Evolutionary conservation across 352 stramenopile species (phyloP).

Genomic region (Peronospora farinosa): DNA sequence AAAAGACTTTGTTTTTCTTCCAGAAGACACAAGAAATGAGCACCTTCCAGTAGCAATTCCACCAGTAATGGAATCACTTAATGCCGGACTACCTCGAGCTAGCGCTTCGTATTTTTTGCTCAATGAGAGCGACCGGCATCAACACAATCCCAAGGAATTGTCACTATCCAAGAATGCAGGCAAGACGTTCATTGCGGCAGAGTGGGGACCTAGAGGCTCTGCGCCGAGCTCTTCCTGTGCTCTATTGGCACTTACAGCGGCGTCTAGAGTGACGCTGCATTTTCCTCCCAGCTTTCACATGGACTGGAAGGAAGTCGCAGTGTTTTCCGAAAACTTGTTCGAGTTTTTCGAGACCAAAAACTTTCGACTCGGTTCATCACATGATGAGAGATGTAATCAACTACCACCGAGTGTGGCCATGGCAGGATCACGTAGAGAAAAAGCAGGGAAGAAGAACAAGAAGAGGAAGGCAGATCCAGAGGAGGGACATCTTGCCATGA

Average conservation of each 20-base stretch:
- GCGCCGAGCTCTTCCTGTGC: constrained; percentile 66
- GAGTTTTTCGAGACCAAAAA: constrained; percentile 47
- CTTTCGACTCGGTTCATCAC: constrained; percentile 26
- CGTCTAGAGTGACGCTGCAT: constrained; percentile 55
- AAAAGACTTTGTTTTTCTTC: constrained; percentile 78
- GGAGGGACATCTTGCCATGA: constrained; percentile 7
- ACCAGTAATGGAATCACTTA: constrained; percentile 35
- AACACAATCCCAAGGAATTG: constrained; percentile 78
- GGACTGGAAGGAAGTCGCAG: constrained; percentile 61
- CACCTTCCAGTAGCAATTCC: constrained; percentile 48
- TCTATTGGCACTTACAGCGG: constrained; percentile 54
- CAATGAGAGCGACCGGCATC: constrained; percentile 57
- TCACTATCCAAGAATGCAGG: constrained; percentile 75
- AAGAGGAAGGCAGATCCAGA: constrained; percentile 17
- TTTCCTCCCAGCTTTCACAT: constrained; percentile 77
- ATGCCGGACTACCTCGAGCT: constrained; percentile 24
- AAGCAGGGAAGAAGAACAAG: constrained; percentile 17
- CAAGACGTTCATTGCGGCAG: constrained; percentile 45
- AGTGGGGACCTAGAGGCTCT: constrained; percentile 69
- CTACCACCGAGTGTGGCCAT: constrained; percentile 19
- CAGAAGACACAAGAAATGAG: constrained; percentile 34
- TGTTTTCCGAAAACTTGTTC: constrained; percentile 68
- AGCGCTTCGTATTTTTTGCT: constrained; percentile 59
- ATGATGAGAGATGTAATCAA: constrained; percentile 19
- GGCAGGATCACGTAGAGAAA: constrained; percentile 18